Evolutionary conservation across 106 monocot species (phyloP), one percentile per base, ranked within the genome.

Genomic region (Allium fistulosum): DNA sequence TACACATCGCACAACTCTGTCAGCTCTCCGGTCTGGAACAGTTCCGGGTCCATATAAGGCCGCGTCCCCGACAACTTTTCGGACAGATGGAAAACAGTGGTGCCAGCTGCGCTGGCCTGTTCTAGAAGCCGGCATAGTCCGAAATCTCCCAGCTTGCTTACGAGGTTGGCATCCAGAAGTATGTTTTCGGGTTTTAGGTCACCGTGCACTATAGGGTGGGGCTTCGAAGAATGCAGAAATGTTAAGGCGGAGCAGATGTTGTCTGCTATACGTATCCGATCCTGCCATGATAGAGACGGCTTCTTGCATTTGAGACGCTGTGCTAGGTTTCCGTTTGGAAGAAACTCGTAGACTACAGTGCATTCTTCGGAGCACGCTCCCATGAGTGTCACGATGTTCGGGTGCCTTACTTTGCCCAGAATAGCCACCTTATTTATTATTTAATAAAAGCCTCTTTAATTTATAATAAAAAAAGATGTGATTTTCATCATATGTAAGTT

Each of bases 141-240:
- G 53, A 84, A 77, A 47, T 80, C 80, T 15, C 84, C 49, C 37
- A 84, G 69, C 71, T 84, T 84, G 49, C 80, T 80, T n/a, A 80
- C 68, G 13, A 84, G 73, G 51, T 84, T 83, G 12, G 79, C 60
- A 65, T 83, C 79, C 15, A 83, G 79, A 49, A 83, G 79, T 15
- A 83, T 79, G 57, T 79, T 83, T 49, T 57, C 72, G 9, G 83
- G 79, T 63, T 69, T 79, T 12, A 83, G 79, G 49, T 79, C 79
- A 10, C 83, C 83, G 51, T 83, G 83, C 66, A 83, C 75, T 1
- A 83, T 67, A 17, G 77, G 65, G 17, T 80, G 77, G 49, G 84
- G 84, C 47, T 80, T 80, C 65, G 65, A 66, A 1, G 84, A 84
- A 58, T 84, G 84, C 27, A 84, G 80, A 66, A 84, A 84, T 60